These are phyloP conservation scores for Xylariaceae sp. DNA, from an alignment of 2,329 filamentous ascomycete species.

Conservation along the genomic window DNA sequence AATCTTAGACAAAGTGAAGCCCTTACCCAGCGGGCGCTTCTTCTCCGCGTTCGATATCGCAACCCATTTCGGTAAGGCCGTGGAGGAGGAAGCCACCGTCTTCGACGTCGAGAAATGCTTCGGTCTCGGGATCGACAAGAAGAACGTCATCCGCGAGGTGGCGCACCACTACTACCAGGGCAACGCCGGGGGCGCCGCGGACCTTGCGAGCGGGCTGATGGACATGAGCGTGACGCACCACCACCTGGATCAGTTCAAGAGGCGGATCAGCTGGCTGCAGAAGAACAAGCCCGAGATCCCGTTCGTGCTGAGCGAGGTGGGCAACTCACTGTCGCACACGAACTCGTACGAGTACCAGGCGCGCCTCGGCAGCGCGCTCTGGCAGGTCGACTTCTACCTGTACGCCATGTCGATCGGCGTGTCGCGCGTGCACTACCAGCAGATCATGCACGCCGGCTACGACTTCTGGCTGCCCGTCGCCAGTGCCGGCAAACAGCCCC, in stretches of 20 bases:
- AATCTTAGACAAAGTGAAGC: conserved; percentile 31
- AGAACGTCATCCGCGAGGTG: conserved; percentile 38
- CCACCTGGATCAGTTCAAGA: conserved; percentile 35
- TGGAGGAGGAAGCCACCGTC: conserved; percentile 27
- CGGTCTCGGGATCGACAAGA: conserved; percentile 38
- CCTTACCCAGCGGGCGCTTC: conserved; percentile 32
- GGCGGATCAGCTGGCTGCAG: conserved; percentile 38
- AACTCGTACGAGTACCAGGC: conserved; percentile 40
- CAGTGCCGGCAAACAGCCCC: conserved; percentile 34
- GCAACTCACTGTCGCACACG: conserved; percentile 38
- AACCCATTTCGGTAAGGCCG: conserved; percentile 30
- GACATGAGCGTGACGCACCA: conserved; percentile 32
- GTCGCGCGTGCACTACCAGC: conserved; percentile 42
- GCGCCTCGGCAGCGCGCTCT: conserved; percentile 40
- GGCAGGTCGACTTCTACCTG: conserved; percentile 43
- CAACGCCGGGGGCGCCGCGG: conserved; percentile 32
- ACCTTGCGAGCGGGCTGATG: conserved; percentile 37
- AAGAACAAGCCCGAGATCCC: conserved; percentile 36
- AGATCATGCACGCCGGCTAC: conserved; percentile 41
- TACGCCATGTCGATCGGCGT: conserved; percentile 41
- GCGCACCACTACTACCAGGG: conserved; percentile 44
- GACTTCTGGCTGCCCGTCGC: conserved; percentile 37
- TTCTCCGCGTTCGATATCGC: conserved; percentile 42
- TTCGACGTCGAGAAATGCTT: conserved; percentile 38
- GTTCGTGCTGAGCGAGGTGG: conserved; percentile 42